phyloP scores from a whole-genome alignment of 441 rosid species.

The Lepidium campestre region DNA sequence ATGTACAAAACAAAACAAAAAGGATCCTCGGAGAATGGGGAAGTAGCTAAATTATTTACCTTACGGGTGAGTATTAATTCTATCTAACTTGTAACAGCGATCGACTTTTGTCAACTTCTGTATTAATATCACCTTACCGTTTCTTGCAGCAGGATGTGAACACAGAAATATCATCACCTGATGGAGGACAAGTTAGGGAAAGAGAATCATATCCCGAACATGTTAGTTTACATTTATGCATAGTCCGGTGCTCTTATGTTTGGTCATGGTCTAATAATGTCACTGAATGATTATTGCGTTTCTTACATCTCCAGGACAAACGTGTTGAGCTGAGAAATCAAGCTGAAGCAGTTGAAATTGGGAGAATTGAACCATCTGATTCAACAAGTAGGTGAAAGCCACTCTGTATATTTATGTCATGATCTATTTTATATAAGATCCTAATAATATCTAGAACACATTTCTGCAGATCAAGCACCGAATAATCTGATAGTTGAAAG shows the following conservation, averaged over 20 bases:
- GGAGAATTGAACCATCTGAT: conserved; percentile 38
- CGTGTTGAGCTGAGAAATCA: conserved; percentile 28
- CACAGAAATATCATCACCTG: conserved; percentile 42
- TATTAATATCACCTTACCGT: conserved; percentile 1
- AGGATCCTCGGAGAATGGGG: conserved; percentile 48
- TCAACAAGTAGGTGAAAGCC: conserved; percentile 43
- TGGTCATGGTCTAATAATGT: conserved; percentile 5
- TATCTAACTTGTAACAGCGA: background rate
- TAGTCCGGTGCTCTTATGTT: background rate
- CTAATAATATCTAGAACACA: conserved; percentile 4
- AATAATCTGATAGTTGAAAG: conserved; percentile 23
- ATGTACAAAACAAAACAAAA: conserved; percentile 46
- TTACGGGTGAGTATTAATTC: conserved; percentile 39
- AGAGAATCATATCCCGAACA: conserved; percentile 11
- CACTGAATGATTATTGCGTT: conserved; percentile 34
- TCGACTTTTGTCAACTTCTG: background rate
- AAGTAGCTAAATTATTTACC: conserved; percentile 46
- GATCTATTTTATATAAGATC: background rate
- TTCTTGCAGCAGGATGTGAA: conserved; percentile 24
- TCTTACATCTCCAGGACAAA: conserved; percentile 14
- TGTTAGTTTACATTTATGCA: conserved; percentile 16
- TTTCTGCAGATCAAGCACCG: conserved; percentile 41
- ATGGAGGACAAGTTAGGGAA: conserved; percentile 33
- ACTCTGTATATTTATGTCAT: background rate
- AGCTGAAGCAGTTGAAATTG: conserved; percentile 33